These are phyloP conservation scores for Schizothecium vesticola DNA, from an alignment of 495 filamentous ascomycete genomes.

Conservation along the genomic window DNA sequence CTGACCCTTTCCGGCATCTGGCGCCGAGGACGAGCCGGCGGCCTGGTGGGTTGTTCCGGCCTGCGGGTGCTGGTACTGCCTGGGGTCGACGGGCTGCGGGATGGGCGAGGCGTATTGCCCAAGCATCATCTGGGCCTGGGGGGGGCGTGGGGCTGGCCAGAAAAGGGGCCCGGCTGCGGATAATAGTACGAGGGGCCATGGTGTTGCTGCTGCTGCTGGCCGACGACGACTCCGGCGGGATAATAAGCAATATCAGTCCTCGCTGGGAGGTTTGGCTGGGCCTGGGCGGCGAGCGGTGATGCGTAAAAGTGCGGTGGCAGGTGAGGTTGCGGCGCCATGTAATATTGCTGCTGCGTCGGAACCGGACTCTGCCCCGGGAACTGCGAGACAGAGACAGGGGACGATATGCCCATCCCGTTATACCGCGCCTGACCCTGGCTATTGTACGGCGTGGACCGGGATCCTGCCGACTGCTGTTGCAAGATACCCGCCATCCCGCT, in stretches of 20 bases:
- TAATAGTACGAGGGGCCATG: constrained; percentile 37
- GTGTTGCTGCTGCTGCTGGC: constrained; percentile 26
- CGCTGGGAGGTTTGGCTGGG: constrained; percentile 25
- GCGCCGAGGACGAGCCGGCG: not conserved
- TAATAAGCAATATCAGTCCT: constrained; percentile 37
- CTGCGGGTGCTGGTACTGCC: constrained; percentile 2
- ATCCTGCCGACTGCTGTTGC: constrained; percentile 27
- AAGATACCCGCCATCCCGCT: constrained; percentile 34
- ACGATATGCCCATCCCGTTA: constrained; percentile 30
- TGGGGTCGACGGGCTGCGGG: constrained; percentile 8
- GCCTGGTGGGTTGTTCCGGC: constrained; percentile 10
- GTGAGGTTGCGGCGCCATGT: constrained; percentile 38
- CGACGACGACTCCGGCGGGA: constrained; percentile 30
- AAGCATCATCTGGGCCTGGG: constrained; percentile 26
- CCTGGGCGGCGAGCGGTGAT: constrained; percentile 29
- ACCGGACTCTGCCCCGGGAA: constrained; percentile 30
- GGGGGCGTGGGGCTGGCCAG: constrained; percentile 20
- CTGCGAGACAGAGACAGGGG: constrained; percentile 42
- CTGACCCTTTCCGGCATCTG: constrained; percentile 13
- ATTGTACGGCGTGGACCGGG: constrained; percentile 30
- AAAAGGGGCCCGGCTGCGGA: constrained; percentile 25
- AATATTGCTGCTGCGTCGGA: constrained; percentile 33
- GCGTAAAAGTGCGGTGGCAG: constrained; percentile 37
- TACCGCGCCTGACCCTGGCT: constrained; percentile 31
- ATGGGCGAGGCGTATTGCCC: constrained; percentile 26